phyloP scores from a whole-genome alignment of 495 filamentous ascomycete species.

The Schizothecium vesticola region DNA sequence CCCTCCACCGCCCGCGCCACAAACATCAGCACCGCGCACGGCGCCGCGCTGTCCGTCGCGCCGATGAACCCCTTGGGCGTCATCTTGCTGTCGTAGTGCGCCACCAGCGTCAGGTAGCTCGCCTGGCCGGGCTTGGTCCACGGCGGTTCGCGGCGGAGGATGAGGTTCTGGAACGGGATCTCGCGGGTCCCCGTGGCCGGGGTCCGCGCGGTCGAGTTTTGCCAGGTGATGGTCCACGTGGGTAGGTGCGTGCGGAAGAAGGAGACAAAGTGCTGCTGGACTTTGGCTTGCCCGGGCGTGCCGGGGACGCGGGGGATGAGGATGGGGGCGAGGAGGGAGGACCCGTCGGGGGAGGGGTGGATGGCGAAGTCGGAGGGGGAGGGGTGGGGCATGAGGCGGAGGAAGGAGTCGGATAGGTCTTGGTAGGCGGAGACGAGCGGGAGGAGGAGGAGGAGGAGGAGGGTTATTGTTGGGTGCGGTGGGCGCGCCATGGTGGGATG shows the following conservation, averaged over 20 bases:
- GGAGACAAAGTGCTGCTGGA: slow-evolving; percentile 68
- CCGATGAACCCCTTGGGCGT: slow-evolving; percentile 76
- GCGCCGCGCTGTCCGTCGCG: slow-evolving; percentile 81
- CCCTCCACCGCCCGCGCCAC: slow-evolving; percentile 38
- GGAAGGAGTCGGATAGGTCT: slow-evolving; percentile 62
- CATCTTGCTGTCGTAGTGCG: slow-evolving; percentile 83
- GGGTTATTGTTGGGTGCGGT: neutral
- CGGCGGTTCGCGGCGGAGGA: slow-evolving; percentile 76
- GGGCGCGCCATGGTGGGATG: neutral
- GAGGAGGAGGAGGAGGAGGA: slow-evolving; percentile 19
- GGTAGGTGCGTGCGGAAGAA: slow-evolving; percentile 70
- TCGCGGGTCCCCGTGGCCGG: slow-evolving; percentile 59
- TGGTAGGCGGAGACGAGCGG: slow-evolving; percentile 52
- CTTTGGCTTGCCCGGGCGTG: slow-evolving; percentile 60
- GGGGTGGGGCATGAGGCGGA: slow-evolving; percentile 55
- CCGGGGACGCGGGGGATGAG: slow-evolving; percentile 79
- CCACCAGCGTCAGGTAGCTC: slow-evolving; percentile 73
- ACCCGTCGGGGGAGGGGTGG: slow-evolving; percentile 47
- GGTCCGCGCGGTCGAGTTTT: slow-evolving; percentile 74
- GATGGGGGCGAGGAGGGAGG: slow-evolving; percentile 71
- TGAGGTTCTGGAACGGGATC: slow-evolving; percentile 75
- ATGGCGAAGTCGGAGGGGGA: slow-evolving; percentile 68
- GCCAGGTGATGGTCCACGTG: slow-evolving; percentile 69
- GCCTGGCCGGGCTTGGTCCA: slow-evolving; percentile 65
- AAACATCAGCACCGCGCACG: slow-evolving; percentile 84